Evolutionary conservation across 768 basidiomycete species (phyloP), one percentile per base, ranked within the genome.

Genomic region (Lentinus brumalis): DNA sequence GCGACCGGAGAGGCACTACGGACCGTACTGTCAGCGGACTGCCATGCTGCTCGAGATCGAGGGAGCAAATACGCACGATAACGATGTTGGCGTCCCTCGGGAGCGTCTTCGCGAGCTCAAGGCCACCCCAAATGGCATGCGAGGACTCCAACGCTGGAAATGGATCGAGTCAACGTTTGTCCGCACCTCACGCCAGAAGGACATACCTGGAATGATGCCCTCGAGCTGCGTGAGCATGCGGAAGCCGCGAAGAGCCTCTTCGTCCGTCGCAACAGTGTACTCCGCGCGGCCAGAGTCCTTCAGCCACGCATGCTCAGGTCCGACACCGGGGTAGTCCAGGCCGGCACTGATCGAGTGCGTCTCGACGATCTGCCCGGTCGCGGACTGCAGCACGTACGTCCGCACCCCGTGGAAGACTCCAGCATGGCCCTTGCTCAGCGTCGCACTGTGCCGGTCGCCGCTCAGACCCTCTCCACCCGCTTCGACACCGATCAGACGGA

Each of bases 261-360:
- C 94, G 70, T 99, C 97, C 5, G 92, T 97, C 9, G 96, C 96
- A 14, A 83, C 88, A 18, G 92, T 86, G 72, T 98, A 99, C 71
- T 97, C 94, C 0, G 94, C 97, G 61, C 97, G 82, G 16, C 91
- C 91, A 4, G 89, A 90, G 70, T 98, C 95, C 76, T 98, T 98
- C 71, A 99, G 79, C 90, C 92, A 97, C 49, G 96, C 91, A 71
- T 98, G 97, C 75, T 99, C 97, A 9, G 97, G 97, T 21, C 97
- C 97, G 51, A 99, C 96, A 64, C 95, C 95, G 29, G 95, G 95
- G 76, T 98, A 98, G 75, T 98, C 95, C 46, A 97, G 79, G 18
- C 96, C 95, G 51, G 96, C 96, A 67, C 93, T 96, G 75, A 99
- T 89, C 4, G 96, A 97, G 76, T 98, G 95, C 9, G 96, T 98